Conservation (phyloP, 2,329 filamentous ascomycete species). For the Beauveria brongniartii region DNA sequence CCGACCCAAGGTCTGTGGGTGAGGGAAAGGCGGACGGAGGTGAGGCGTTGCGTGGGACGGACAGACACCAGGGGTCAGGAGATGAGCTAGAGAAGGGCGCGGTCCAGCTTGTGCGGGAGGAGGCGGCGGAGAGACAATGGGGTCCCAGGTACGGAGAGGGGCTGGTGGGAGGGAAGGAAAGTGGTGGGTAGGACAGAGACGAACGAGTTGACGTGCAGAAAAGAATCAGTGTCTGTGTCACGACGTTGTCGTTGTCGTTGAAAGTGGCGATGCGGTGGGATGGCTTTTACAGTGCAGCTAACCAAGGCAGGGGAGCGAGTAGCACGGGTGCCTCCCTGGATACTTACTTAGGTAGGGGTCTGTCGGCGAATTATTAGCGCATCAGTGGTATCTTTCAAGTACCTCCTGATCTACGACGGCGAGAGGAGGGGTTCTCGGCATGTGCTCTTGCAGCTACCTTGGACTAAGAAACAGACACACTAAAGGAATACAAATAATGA, state of each 20-base stretch:
- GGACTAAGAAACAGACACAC: too few relatives aligned
- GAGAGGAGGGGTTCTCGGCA: too few relatives aligned
- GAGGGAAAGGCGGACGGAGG: neutral
- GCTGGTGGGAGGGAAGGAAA: neutral
- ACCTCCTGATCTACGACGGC: too few relatives aligned
- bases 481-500: too few relatives aligned
- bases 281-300: neutral
- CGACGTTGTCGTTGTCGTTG: neutral
- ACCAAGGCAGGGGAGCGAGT: too few relatives aligned
- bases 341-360: neutral
- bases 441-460: too few relatives aligned
- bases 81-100: neutral
- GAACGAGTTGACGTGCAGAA: neutral
- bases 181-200: neutral
- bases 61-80: slow-evolving; percentile 1
- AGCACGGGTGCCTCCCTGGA: too few relatives aligned
- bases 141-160: neutral
- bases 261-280: neutral
- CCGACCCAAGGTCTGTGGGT: slow-evolving; percentile 1
- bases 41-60: slow-evolving; percentile 1
- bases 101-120: neutral
- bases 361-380: too few relatives aligned
- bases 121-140: neutral
- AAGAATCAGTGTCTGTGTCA: neutral
- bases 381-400: too few relatives aligned